Base-by-base conservation (phyloP, 2,329 filamentous ascomycete genomes). In the Calonectria crousiana region DNA sequence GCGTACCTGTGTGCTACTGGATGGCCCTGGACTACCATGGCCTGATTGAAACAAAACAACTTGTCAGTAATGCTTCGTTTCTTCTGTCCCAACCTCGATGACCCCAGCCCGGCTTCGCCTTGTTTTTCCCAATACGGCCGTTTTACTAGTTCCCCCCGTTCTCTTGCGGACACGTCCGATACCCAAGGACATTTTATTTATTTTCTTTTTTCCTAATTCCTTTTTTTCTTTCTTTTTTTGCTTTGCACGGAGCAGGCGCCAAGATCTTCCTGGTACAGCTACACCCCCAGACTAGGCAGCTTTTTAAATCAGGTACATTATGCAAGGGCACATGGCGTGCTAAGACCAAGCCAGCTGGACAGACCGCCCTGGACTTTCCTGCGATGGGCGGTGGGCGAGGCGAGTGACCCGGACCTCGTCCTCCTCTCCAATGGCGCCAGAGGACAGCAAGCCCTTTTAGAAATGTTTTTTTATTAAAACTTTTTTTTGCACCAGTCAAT, bases 241-340 rank as follows among this genome's bases (percentile, higher is more conserved):
- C 60, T 49, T 38, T 30, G 23, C 60, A 38, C 26, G 38, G 60
- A 18, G 8, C 41, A n/a, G 41, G 41, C 60, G 60, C 60, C 56
- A 62, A 62, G 56, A 62, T 62, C 56, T 62, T 23, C 28, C 47
- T 32, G 44, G 44, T 47, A 13, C 44, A 47, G 30, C n/a, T 23
- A 23, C 44, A 11, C 47, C 44, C 34, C 49, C 65, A 56, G 65
- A 23, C 65, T 51, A 60, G 56, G 56, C 56, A 51, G 67, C 72
- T 75, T 41, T 60, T 60, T 47, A 60, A 60, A 74, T 74, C 78
- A 79, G 78, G 78, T 49, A 79, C 78, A 75, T 75, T 47, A 79
- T 80, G 78, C 74, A 80, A 79, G 78, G 78, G 78, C 77, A 71
- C 60, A 73, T 74, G 72, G 75, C 60, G 75, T 67, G 66, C 56